Evolutionary conservation across 352 stramenopile genomes (phyloP).

Genomic region (Pythium dissimile): DNA sequence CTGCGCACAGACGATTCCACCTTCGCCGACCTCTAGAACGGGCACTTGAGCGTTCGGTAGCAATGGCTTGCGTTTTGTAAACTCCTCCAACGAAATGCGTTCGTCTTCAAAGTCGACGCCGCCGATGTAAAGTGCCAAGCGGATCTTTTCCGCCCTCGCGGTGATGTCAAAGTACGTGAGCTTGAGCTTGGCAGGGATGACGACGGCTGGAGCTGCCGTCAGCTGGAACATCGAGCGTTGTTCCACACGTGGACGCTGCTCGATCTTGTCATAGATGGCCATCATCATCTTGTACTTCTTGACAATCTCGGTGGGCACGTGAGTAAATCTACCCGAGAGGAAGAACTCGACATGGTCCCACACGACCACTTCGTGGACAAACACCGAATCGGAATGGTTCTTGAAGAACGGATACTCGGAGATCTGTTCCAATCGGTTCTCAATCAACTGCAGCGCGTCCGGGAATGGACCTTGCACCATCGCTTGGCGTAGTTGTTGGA

Average conservation of each 20-base stretch:
- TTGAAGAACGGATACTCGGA: neutral
- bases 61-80: constrained; percentile 15
- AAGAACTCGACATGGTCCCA: constrained; percentile 5
- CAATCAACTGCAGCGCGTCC: neutral
- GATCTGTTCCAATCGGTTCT: neutral
- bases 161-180: constrained; percentile 34
- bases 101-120: constrained; percentile 34
- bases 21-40: constrained; percentile 19
- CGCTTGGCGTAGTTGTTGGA: constrained; percentile 15
- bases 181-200: constrained; percentile 9
- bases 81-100: constrained; percentile 18
- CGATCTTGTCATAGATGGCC: constrained; percentile 2
- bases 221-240: constrained; percentile 3
- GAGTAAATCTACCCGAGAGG: neutral
- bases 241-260: neutral
- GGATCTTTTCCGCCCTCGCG: constrained; percentile 20
- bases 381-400: neutral
- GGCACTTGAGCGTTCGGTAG: constrained; percentile 30
- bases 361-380: constrained; percentile 19
- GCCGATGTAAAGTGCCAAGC: constrained; percentile 23
- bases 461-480: neutral
- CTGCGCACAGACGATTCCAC: too few relatives aligned
- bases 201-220: neutral
- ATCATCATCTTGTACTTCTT: neutral
- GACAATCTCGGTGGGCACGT: constrained; percentile 7